phyloP scores from a whole-genome alignment of 2,329 filamentous ascomycete genomes.

The Colletotrichum sansevieriae region DNA sequence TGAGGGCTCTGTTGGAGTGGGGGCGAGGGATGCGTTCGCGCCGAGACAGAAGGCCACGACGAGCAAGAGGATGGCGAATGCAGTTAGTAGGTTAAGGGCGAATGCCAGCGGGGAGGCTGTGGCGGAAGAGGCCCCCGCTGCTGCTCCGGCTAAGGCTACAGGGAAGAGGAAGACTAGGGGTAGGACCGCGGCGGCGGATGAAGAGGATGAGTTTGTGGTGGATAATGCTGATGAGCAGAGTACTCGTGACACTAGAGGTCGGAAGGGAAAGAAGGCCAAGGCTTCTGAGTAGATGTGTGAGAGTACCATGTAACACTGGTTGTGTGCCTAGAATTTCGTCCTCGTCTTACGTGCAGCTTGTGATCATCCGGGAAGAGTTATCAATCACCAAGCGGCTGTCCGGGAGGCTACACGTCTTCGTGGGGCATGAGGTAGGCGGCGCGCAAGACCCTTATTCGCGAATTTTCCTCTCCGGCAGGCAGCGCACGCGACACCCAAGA shows the following conservation, averaged over 20 bases:
- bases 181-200: conserved; percentile 13
- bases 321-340: not conserved
- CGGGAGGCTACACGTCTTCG: no score
- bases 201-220: conserved; percentile 13
- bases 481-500: no score
- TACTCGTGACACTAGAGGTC: conserved; percentile 1
- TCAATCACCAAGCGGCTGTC: no score
- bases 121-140: conserved; percentile 2
- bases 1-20: conserved; percentile 77
- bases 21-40: conserved; percentile 75
- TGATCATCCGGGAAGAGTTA: not conserved
- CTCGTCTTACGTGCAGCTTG: not conserved
- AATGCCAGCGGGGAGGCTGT: conserved; percentile 56
- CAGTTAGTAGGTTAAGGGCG: conserved; percentile 75
- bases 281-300: conserved; percentile 16
- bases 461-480: no score
- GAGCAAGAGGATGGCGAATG: conserved; percentile 83
- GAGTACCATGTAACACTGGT: not conserved
- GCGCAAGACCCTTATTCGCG: no score
- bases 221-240: conserved; percentile 10
- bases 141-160: conserved; percentile 10
- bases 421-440: no score
- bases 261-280: conserved; percentile 38
- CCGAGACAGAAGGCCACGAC: conserved; percentile 75
- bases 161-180: conserved; percentile 37